Base-by-base conservation (phyloP, 2,329 filamentous ascomycete species). In the Zymoseptoria ardabiliae region DNA sequence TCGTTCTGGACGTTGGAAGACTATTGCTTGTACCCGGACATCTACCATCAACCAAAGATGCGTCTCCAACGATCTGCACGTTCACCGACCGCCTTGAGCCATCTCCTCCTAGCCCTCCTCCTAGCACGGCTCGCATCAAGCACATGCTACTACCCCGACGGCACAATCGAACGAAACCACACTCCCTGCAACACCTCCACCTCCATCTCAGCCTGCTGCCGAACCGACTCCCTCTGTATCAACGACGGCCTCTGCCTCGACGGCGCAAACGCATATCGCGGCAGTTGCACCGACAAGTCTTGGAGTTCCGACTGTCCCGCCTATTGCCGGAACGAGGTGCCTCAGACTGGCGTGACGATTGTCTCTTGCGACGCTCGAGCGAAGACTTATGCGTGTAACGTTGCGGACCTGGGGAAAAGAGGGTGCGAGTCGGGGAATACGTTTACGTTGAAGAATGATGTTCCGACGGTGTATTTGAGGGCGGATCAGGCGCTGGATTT, bases 231-330 rank as follows among this genome's bases (percentile, higher is more conserved):
- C 50, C 57, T 57, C 25, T 55, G 57, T n/a, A 54, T 23, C 21
- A 56, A 57, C 25, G 54, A 61, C 49, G 61, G 61, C 13, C 25
- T 51, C 50, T 63, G 61, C 21, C 19, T 41, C 19, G 59, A 63
- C 54, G 59, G 55, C 13, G 35, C 35, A 17, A 45, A 17, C 4
- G 35, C 35, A 13, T 45, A 45, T n/a, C 23, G 53, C 7, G 53
- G 53, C 11, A 54, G 53, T 35, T 54, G 53, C 28, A 54, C 53
- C 1, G 53, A 54, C 28, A 30, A 25, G 7, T 5, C 1, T 17
- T 54, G 53, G 53, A 22, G 19, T 5, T 30, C 53, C 11, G 20
- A 28, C n/a, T 28, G 19, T 21, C 41, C 25, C 2, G 30, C n/a
- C 11, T 20, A 54, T 9, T 13, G 21, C 6, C 41, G 53, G 22